phyloP scores from a whole-genome alignment of 495 filamentous ascomycete genomes.

The Terfezia boudieri region DNA sequence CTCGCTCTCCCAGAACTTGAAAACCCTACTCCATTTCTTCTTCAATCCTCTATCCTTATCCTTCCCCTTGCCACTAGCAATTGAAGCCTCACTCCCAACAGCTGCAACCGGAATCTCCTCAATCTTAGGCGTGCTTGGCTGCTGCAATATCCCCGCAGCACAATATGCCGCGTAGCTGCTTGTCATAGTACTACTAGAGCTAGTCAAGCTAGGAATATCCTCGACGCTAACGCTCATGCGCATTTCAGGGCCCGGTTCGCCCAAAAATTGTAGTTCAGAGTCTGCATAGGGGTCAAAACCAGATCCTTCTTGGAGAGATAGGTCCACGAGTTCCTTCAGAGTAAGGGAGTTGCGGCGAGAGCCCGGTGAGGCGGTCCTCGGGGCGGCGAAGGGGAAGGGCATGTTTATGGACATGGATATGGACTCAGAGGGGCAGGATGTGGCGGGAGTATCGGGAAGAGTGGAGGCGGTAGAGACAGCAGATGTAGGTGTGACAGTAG shows the following conservation, averaged over 20 bases:
- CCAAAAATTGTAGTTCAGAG: conserved; percentile 9
- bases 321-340: background rate
- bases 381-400: background rate
- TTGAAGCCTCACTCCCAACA: conserved; percentile 5
- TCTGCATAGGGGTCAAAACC: background rate
- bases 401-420: background rate
- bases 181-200: conserved; percentile 18
- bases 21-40: conserved; percentile 18
- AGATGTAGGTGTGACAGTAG: conserved; percentile 7
- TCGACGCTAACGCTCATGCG: conserved; percentile 14
- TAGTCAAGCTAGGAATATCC: conserved; percentile 18
- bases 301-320: background rate
- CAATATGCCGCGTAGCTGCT: conserved; percentile 14
- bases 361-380: background rate
- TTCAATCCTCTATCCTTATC: conserved; percentile 10
- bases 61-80: conserved; percentile 6
- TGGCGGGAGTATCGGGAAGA: conserved; percentile 8
- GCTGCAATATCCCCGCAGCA: background rate
- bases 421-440: background rate
- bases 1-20: conserved; percentile 17
- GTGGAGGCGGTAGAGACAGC: background rate
- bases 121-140: conserved; percentile 15
- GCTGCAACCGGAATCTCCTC: conserved; percentile 3
- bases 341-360: background rate
- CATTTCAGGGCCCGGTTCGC: conserved; percentile 19